Evolutionary conservation across 2,329 filamentous ascomycete genomes (phyloP).

Genomic region (Byssoonygena ceratinophila): DNA sequence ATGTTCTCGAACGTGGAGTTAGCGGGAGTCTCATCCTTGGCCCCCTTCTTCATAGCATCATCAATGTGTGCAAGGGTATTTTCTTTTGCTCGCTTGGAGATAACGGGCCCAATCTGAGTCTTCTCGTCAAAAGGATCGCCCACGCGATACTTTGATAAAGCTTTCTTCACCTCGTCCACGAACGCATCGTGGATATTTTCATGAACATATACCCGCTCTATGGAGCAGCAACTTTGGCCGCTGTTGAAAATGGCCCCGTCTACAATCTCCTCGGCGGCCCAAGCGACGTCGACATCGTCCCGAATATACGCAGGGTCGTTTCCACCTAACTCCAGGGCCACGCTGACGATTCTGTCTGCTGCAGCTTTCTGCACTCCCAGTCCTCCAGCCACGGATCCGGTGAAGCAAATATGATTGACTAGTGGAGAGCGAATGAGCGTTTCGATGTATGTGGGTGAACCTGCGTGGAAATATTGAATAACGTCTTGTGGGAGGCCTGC

Average conservation of each 20-base stretch:
- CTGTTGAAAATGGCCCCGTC: conserved; percentile 97
- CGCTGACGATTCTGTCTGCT: conserved; percentile 69
- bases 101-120: conserved; percentile 78
- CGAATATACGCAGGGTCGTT: conserved; percentile 91
- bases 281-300: conserved; percentile 72
- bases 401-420: conserved; percentile 80
- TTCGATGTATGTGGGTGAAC: conserved; percentile 66
- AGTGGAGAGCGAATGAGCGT: conserved; percentile 64
- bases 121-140: conserved; percentile 73
- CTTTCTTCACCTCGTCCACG: conserved; percentile 64
- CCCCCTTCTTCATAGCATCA: conserved; percentile 73
- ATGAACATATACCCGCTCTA: conserved; percentile 86
- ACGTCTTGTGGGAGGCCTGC: conserved; percentile 75
- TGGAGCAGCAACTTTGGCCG: conserved; percentile 90
- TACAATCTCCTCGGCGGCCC: conserved; percentile 89
- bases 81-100: conserved; percentile 68
- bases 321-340: conserved; percentile 83
- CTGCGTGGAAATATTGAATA: conserved; percentile 85
- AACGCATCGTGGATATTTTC: conserved; percentile 76
- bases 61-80: conserved; percentile 67
- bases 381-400: conserved; percentile 80
- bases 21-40: conserved; percentile 70
- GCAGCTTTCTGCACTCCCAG: conserved; percentile 77
- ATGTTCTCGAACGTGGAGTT: conserved; percentile 65
- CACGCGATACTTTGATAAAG: conserved; percentile 69